A percentile compares a stretch with the other conserved stretches of the same genome.
Evolutionary conservation across 2,329 filamentous ascomycete genomes (phyloP).

Genomic region (Exophiala xenobiotica): DNA sequence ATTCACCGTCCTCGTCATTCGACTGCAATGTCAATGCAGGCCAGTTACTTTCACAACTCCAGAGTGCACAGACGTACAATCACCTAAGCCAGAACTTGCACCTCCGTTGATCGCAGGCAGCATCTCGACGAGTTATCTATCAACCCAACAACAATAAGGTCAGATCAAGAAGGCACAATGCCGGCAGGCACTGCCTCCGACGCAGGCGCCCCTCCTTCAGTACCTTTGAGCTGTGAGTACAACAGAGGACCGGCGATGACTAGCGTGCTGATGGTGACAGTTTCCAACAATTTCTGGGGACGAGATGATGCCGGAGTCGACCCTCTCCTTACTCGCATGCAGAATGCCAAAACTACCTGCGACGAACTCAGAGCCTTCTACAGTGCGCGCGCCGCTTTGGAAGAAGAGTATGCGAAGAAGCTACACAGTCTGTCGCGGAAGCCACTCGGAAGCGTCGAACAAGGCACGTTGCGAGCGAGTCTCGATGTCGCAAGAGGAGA

Average conservation of each 20-base stretch:
- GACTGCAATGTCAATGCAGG: background rate
- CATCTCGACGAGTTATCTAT: background rate
- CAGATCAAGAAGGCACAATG: slow-evolving; percentile 12
- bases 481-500: slow-evolving; percentile 86
- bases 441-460: slow-evolving; percentile 81
- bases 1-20: background rate
- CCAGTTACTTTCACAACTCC: background rate
- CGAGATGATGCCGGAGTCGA: slow-evolving; percentile 96
- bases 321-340: slow-evolving; percentile 91
- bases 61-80: slow-evolving; percentile 1
- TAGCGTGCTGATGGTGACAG: slow-evolving; percentile 6
- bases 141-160: background rate
- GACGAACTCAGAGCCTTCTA: slow-evolving; percentile 95
- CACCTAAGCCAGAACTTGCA: background rate
- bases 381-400: slow-evolving; percentile 82
- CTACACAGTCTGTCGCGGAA: slow-evolving; percentile 83
- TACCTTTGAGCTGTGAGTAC: slow-evolving; percentile 28
- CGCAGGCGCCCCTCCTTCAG: slow-evolving; percentile 25
- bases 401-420: slow-evolving; percentile 94
- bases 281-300: slow-evolving; percentile 99
- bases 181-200: slow-evolving; percentile 21
- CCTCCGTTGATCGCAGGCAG: background rate
- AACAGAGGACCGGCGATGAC: background rate
- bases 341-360: slow-evolving; percentile 86
- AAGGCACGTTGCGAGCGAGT: slow-evolving; percentile 77